A percentile compares a stretch with the other conserved stretches of the same genome.
Conservation (phyloP, 768 basidiomycete species). For the Agaricus sinodeliciosus region DNA sequence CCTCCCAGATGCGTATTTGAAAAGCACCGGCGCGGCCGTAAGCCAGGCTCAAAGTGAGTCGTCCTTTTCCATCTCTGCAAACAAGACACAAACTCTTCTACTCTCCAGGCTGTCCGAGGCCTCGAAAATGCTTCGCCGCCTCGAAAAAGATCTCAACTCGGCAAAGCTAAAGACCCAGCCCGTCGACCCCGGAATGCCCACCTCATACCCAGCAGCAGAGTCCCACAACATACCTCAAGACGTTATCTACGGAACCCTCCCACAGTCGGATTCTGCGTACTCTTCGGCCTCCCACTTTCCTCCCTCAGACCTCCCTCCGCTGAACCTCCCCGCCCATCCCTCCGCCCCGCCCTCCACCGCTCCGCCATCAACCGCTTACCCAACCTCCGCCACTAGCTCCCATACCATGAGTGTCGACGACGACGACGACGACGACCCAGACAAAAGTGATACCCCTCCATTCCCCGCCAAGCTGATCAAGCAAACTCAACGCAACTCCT, state of each 20-base stretch:
- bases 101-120: constrained; percentile 69
- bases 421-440: constrained; percentile 61
- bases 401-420: constrained; percentile 48
- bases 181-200: constrained; percentile 24
- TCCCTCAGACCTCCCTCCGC: constrained; percentile 23
- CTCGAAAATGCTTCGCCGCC: constrained; percentile 81
- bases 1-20: constrained; percentile 68
- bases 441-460: constrained; percentile 55
- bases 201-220: constrained; percentile 28
- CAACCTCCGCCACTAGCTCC: constrained; percentile 28
- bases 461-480: constrained; percentile 73
- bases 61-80: constrained; percentile 8
- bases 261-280: constrained; percentile 24
- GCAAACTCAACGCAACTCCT: constrained; percentile 68
- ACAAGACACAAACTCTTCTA: constrained; percentile 6
- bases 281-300: constrained; percentile 4
- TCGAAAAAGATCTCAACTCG: constrained; percentile 76
- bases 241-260: constrained; percentile 20
- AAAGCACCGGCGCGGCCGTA: constrained; percentile 83
- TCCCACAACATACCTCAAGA: constrained; percentile 19
- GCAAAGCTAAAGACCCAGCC: constrained; percentile 68
- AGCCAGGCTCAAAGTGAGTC: constrained; percentile 82
- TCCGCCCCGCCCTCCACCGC: constrained; percentile 23
- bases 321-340: constrained; percentile 31
- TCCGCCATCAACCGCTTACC: constrained; percentile 24